Evolutionary conservation across 2,329 filamentous ascomycete genomes (phyloP).

Genomic region (Teratosphaeria epicoccoides): DNA sequence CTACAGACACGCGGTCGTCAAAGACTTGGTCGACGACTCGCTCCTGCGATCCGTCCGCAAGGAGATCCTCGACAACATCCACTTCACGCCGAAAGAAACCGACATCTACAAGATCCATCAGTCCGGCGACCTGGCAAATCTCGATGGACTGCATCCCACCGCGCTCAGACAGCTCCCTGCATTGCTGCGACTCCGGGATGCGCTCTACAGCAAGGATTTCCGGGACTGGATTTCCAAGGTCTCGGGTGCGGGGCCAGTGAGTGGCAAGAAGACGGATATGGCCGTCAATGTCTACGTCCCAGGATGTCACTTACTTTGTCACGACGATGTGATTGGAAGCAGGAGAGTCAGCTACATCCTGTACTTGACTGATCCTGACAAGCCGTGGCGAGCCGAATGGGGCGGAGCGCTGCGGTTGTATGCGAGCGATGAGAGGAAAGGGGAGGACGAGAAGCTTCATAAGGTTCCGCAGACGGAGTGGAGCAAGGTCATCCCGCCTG

Average conservation of each 20-base stretch:
- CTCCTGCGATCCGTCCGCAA: constrained; percentile 77
- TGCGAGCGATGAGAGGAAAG: constrained; percentile 54
- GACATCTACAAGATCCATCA: constrained; percentile 99
- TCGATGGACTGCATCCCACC: constrained; percentile 82
- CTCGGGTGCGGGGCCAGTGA: constrained; percentile 75
- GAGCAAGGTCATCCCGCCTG: constrained; percentile 75
- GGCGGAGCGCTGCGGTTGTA: constrained; percentile 85
- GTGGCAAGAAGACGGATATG: constrained; percentile 94
- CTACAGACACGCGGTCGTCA: constrained; percentile 90
- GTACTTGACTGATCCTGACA: constrained; percentile 87
- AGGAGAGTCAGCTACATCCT: constrained; percentile 93
- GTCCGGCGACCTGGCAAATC: constrained; percentile 91
- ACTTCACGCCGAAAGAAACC: constrained; percentile 96
- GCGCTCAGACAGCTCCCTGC: constrained; percentile 80
- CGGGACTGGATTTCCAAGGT: constrained; percentile 79
- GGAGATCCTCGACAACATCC: constrained; percentile 82
- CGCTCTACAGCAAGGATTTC: constrained; percentile 83
- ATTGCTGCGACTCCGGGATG: constrained; percentile 83
- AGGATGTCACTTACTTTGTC: constrained; percentile 87
- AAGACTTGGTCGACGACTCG: constrained; percentile 63
- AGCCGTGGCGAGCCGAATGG: constrained; percentile 82
- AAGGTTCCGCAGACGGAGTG: constrained; percentile 71
- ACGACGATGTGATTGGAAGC: constrained; percentile 98
- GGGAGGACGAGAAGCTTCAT: constrained; percentile 57
- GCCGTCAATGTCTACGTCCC: constrained; percentile 98